phyloP scores from a whole-genome alignment of 164 flowering plant species.

The Dillenia turbinata region DNA sequence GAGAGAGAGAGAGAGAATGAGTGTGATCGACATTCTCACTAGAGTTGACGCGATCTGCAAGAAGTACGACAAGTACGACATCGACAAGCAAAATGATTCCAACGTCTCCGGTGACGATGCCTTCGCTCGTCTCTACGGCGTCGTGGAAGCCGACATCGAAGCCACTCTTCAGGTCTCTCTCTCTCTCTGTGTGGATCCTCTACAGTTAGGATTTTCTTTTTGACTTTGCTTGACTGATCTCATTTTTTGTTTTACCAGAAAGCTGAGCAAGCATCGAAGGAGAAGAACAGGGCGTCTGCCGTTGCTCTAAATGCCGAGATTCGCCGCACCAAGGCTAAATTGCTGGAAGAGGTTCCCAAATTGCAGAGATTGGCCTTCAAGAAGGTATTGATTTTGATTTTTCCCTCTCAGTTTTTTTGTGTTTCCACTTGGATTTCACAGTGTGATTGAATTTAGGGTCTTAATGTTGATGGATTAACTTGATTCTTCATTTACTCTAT shows the following conservation, averaged over 20 bases:
- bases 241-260: conserved; percentile 37
- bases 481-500: no score
- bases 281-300: conserved; percentile 72
- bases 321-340: conserved; percentile 79
- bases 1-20: conserved; percentile 33
- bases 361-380: conserved; percentile 79
- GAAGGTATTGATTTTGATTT: conserved; percentile 42
- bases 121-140: conserved; percentile 73
- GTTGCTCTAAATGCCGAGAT: conserved; percentile 95
- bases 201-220: conserved; percentile 5
- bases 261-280: conserved; percentile 63
- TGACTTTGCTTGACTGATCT: neutral
- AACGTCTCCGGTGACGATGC: conserved; percentile 80
- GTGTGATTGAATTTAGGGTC: no score
- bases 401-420: neutral
- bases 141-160: conserved; percentile 71
- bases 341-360: conserved; percentile 87
- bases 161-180: conserved; percentile 54
- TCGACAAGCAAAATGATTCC: conserved; percentile 66
- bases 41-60: conserved; percentile 83
- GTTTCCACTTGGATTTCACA: no score
- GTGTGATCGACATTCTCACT: conserved; percentile 75
- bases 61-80: conserved; percentile 83
- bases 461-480: no score
- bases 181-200: neutral